Base-by-base conservation (phyloP, 768 basidiomycete genomes). In the Arthromyces matolae region DNA sequence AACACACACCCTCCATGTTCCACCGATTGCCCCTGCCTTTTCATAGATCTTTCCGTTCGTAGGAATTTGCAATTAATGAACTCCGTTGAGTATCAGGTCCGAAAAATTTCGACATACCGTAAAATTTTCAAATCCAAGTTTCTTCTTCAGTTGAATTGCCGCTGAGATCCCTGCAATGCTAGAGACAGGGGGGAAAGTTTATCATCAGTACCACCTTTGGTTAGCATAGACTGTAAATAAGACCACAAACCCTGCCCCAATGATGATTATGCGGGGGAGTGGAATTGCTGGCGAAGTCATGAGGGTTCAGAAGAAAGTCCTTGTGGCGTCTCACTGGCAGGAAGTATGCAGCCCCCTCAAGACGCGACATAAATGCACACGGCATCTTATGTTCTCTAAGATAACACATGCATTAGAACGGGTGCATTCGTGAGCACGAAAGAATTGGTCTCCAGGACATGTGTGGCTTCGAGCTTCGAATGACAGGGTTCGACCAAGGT, bases 1-100 rank as follows among this genome's bases (percentile, higher is more conserved):
- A 29, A 20, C 13, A 66, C 74, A 42, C 51, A 81, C 79, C 62
- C 76, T 71, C 79, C 79, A 80, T 37, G 79, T 80, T 43, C 79
- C 80, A 38, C 78, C 79, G 36, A 80, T 65, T 28, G 69, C 60
- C 19, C 60, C 55, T 23, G 70, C 76, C 45, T 68, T 72, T 54
- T 80, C 79, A 48, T 72, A 79, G 18, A 80, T 78, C 79, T 80
- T 53, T n/a, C 19, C 20, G 10, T 19, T 24, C 38, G 23, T 39
- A 48, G 25, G 14, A 5, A 13, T 13, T 14, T 8, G n/a, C 24
- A 6, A 10, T 5, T 5, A 3, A 22, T 9, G 10, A 14, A 16
- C 27, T 23, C 18, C 6, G 27, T 38, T 22, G 35, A n/a, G n/a
- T n/a, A n/a, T n/a, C n/a, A n/a, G n/a, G n/a, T n/a, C n/a, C n/a